phyloP scores from a whole-genome alignment of 2,329 filamentous ascomycete genomes.

The Aspergillus pseudoviridinutans region DNA sequence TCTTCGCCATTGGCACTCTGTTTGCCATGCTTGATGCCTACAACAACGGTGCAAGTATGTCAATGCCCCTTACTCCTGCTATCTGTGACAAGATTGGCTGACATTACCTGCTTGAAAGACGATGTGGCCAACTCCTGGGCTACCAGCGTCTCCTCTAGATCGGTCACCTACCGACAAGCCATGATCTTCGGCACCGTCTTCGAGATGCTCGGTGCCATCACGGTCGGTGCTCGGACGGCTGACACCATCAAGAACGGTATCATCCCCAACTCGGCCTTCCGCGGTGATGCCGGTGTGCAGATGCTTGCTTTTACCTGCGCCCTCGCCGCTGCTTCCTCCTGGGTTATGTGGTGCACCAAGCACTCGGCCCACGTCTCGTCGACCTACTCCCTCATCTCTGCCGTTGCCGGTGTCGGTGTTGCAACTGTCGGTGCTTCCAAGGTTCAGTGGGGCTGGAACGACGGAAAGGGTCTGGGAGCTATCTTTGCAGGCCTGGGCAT shows the following conservation, averaged over 20 bases:
- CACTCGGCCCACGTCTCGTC: slow-evolving; percentile 71
- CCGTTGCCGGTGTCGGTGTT: slow-evolving; percentile 66
- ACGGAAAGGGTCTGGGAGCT: slow-evolving; percentile 63
- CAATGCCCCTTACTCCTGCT: neutral
- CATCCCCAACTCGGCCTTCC: slow-evolving; percentile 58
- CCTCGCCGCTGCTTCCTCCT: slow-evolving; percentile 42
- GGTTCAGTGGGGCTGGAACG: slow-evolving; percentile 68
- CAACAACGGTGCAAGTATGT: slow-evolving; percentile 75
- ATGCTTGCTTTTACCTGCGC: slow-evolving; percentile 53
- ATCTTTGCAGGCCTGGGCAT: slow-evolving; percentile 63
- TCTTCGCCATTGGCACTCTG: slow-evolving; percentile 71
- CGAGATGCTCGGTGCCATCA: slow-evolving; percentile 64
- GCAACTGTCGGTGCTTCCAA: slow-evolving; percentile 59
- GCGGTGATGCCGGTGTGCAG: slow-evolving; percentile 60
- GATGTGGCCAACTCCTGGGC: slow-evolving; percentile 85
- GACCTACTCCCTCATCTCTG: slow-evolving; percentile 67
- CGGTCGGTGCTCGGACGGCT: slow-evolving; percentile 65
- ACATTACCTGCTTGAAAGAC: slow-evolving; percentile 33
- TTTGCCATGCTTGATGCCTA: slow-evolving; percentile 73
- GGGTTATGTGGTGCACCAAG: slow-evolving; percentile 77
- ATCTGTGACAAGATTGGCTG: neutral
- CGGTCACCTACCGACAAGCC: slow-evolving; percentile 39
- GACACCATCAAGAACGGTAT: slow-evolving; percentile 78
- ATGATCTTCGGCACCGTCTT: slow-evolving; percentile 57
- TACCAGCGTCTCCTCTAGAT: slow-evolving; percentile 75